A percentile compares a stretch with the other conserved stretches of the same genome.
phyloP scores from a whole-genome alignment of 2,329 filamentous ascomycete species.

The Clarireedia homoeocarpa region DNA sequence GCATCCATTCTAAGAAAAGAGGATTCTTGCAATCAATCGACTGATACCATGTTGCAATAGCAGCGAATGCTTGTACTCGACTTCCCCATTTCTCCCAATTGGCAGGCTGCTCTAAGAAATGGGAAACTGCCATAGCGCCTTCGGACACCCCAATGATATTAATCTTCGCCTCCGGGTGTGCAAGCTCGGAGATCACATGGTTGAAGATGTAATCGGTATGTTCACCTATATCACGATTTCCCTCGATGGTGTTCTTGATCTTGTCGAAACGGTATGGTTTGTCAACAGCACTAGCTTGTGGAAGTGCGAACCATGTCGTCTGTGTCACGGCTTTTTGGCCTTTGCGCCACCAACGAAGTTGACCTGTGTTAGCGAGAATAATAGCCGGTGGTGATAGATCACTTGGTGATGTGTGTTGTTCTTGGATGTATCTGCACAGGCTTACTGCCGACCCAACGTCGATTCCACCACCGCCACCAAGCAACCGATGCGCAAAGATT shows the following conservation, averaged over 20 bases:
- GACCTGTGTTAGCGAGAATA: conserved; percentile 70
- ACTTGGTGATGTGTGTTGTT: conserved; percentile 10
- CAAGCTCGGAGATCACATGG: conserved; percentile 45
- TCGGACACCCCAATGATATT: conserved; percentile 67
- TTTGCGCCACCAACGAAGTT: conserved; percentile 68
- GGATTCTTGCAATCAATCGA: conserved; percentile 32
- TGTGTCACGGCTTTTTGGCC: conserved; percentile 52
- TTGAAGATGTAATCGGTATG: conserved; percentile 65
- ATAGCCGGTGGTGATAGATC: conserved; percentile 44
- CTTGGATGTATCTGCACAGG: conserved; percentile 43
- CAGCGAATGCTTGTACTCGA: conserved; percentile 40
- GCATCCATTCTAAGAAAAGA: background rate
- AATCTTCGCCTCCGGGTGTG: conserved; percentile 44
- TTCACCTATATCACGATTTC: conserved; percentile 46
- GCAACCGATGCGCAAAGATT: conserved; percentile 61
- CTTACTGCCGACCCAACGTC: conserved; percentile 62
- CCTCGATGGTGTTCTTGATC: conserved; percentile 52
- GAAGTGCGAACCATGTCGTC: conserved; percentile 47
- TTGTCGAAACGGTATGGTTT: conserved; percentile 43
- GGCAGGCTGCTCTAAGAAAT: conserved; percentile 49
- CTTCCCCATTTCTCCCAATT: conserved; percentile 40
- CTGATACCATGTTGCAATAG: conserved; percentile 41
- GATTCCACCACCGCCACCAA: conserved; percentile 57
- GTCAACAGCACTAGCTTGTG: conserved; percentile 56
- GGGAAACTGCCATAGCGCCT: conserved; percentile 49